These are phyloP conservation scores for Coemansia sp. DNA, from an alignment of 192 early-diverging fungal species.

Conservation along the genomic window DNA sequence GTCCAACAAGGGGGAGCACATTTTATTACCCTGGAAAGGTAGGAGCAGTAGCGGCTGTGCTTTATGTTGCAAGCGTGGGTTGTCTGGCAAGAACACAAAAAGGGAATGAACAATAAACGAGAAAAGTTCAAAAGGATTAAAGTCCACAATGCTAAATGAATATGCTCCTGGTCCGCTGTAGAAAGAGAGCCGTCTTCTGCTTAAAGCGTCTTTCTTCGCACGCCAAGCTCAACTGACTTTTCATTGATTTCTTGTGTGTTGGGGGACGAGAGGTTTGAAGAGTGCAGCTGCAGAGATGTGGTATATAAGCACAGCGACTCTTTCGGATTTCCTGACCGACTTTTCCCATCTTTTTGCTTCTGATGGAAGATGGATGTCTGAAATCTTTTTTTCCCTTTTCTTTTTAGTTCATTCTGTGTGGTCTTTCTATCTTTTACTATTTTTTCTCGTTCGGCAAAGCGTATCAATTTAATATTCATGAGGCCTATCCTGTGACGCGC, in stretches of 20 bases:
- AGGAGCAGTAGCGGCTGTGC: too few relatives aligned
- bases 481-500: neutral
- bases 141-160: too few relatives aligned
- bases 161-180: too few relatives aligned
- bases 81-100: too few relatives aligned
- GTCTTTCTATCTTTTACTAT: constrained; percentile 1
- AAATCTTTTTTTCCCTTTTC: constrained; percentile 1
- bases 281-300: neutral
- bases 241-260: neutral
- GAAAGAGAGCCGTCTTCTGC: too few relatives aligned
- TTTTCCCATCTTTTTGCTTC: neutral
- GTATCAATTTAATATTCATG: neutral
- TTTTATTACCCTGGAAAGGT: too few relatives aligned
- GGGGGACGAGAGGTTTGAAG: neutral
- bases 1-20: too few relatives aligned
- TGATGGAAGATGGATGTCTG: constrained; percentile 1
- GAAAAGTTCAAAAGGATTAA: too few relatives aligned
- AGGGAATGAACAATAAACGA: too few relatives aligned
- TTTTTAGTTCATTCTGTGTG: neutral
- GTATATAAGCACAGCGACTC: neutral
- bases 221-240: too few relatives aligned
- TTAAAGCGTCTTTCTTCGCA: too few relatives aligned
- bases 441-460: neutral
- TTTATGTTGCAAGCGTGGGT: too few relatives aligned
- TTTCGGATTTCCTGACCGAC: neutral